phyloP scores from a whole-genome alignment of 768 basidiomycete species.

The Podaxis sp. region DNA sequence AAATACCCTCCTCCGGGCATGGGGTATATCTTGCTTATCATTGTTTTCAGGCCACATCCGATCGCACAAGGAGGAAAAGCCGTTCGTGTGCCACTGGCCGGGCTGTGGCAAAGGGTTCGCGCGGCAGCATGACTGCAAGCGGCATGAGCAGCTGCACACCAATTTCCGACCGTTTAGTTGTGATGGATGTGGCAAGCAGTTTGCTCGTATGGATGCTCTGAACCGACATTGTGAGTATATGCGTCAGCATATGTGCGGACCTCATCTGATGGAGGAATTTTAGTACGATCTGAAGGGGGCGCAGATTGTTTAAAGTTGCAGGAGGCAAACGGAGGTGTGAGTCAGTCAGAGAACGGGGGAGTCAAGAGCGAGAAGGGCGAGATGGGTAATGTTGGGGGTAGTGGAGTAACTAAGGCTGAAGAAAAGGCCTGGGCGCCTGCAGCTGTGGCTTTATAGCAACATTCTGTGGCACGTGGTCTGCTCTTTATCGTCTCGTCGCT shows the following conservation, averaged over 20 bases:
- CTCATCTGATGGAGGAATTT: background rate
- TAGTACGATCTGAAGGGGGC: conserved; percentile 25
- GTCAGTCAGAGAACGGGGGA: background rate
- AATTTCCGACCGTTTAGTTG: conserved; percentile 92
- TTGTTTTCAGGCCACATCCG: conserved; percentile 72
- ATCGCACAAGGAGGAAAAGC: conserved; percentile 91
- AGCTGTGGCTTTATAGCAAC: conserved; percentile 7
- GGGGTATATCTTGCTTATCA: background rate
- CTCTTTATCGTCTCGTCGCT: background rate
- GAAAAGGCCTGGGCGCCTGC: background rate
- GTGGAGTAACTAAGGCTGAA: background rate
- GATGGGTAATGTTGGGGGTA: conserved; percentile 6
- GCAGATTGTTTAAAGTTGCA: conserved; percentile 23
- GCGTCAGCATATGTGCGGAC: background rate
- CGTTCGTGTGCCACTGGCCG: conserved; percentile 93
- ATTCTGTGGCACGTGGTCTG: background rate
- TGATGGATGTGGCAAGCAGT: conserved; percentile 89
- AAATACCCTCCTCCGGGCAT: conserved; percentile 17
- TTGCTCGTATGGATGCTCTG: conserved; percentile 92
- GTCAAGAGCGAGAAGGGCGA: conserved; percentile 9
- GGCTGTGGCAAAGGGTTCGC: conserved; percentile 94
- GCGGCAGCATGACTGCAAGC: conserved; percentile 93
- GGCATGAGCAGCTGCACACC: conserved; percentile 91
- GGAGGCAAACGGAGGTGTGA: conserved; percentile 8
- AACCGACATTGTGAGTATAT: conserved; percentile 80